Percentiles rank a stretch among this genome's conserved stretches.
These are phyloP conservation scores for Fusarium chuoi DNA, from an alignment of 2,329 filamentous ascomycete species.

Conservation along the genomic window DNA sequence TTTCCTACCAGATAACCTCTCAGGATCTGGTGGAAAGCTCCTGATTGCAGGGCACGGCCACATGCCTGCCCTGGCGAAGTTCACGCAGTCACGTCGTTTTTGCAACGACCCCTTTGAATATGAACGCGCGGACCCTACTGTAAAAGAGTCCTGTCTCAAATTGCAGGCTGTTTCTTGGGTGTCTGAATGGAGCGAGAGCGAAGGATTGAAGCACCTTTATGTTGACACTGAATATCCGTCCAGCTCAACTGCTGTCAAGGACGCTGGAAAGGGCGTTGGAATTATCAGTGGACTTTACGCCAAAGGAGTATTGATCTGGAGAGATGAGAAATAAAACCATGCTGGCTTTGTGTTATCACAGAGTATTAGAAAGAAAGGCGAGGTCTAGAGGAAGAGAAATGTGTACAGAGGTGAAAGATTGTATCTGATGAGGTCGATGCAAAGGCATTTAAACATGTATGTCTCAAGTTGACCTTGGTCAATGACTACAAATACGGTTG, in stretches of 20 bases:
- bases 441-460: background rate
- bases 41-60: slow-evolving; percentile 55
- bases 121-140: slow-evolving; percentile 23
- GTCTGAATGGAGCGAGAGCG: slow-evolving; percentile 49
- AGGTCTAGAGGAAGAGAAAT: too few species aligned
- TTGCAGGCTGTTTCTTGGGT: slow-evolving; percentile 44
- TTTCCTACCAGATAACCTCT: slow-evolving; percentile 56
- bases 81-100: slow-evolving; percentile 46
- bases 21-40: slow-evolving; percentile 45
- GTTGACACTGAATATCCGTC: slow-evolving; percentile 48
- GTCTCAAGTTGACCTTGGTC: background rate
- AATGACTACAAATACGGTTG: background rate
- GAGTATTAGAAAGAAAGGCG: background rate
- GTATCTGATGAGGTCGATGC: fast-evolving
- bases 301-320: slow-evolving; percentile 49
- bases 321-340: background rate
- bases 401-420: background rate
- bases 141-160: background rate
- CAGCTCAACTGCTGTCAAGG: slow-evolving; percentile 48
- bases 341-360: too few species aligned
- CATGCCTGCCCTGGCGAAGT: slow-evolving; percentile 46
- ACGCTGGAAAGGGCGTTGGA: slow-evolving; percentile 45
- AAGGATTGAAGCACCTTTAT: slow-evolving; percentile 49
- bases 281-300: slow-evolving; percentile 53
- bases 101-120: slow-evolving; percentile 49